Percentiles rank a stretch among this genome's conserved stretches.
phyloP scores from a whole-genome alignment of 2,329 filamentous ascomycete genomes.

The Cladosporium sp. region DNA sequence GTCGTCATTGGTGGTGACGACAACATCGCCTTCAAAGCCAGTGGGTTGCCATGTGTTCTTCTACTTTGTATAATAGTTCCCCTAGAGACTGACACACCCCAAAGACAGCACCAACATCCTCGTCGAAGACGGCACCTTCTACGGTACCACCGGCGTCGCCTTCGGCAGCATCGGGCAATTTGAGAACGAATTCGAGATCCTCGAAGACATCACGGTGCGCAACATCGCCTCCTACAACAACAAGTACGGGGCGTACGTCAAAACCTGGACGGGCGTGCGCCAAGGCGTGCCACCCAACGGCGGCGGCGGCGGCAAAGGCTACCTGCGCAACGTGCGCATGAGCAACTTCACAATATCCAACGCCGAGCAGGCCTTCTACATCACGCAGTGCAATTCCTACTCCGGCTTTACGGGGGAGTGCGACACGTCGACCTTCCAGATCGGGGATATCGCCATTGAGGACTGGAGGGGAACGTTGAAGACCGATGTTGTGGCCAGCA shows the following conservation, averaged over 20 bases:
- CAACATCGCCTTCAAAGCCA: constrained; percentile 52
- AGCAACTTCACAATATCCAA: constrained; percentile 27
- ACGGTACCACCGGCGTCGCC: constrained; percentile 50
- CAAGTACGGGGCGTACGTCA: constrained; percentile 33
- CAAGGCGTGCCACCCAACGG: constrained; percentile 50
- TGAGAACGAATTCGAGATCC: constrained; percentile 43
- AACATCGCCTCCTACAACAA: constrained; percentile 35
- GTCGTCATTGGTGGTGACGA: constrained; percentile 52
- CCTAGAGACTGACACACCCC: background rate
- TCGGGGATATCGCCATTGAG: constrained; percentile 31
- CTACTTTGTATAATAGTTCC: background rate
- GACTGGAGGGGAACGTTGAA: constrained; percentile 28
- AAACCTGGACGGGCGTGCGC: constrained; percentile 54
- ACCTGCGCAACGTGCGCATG: constrained; percentile 35
- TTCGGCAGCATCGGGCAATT: constrained; percentile 58
- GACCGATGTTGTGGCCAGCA: constrained; percentile 18
- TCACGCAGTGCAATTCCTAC: constrained; percentile 30
- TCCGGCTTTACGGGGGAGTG: constrained; percentile 20
- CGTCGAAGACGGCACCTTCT: constrained; percentile 48
- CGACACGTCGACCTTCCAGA: constrained; percentile 35
- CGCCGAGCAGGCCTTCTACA: constrained; percentile 19
- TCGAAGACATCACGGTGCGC: constrained; percentile 47
- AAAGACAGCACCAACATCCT: constrained; percentile 50
- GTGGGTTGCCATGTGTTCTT: background rate
- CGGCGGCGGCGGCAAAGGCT: constrained; percentile 54